These are phyloP conservation scores for Erodium trifolium DNA, from an alignment of 441 rosid species.

Conservation along the genomic window DNA sequence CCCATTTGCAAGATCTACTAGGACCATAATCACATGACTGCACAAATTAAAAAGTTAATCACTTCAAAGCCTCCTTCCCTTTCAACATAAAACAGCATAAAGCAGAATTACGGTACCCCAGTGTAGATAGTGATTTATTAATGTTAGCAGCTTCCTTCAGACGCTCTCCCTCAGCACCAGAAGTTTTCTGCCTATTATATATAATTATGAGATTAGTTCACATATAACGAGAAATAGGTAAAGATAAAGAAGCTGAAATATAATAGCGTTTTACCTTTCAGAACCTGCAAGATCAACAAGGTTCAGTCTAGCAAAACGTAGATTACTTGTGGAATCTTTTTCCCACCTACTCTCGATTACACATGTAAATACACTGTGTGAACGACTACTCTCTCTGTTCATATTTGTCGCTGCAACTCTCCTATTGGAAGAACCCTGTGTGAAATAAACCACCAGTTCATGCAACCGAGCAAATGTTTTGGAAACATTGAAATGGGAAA, in stretches of 20 bases:
- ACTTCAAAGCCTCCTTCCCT: conserved; percentile 1
- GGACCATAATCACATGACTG: conserved; percentile 98
- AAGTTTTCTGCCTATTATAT: conserved; percentile 75
- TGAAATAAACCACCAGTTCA: conserved; percentile 16
- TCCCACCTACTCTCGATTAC: conserved; percentile 97
- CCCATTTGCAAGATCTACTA: conserved; percentile 88
- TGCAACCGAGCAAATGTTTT: conserved; percentile 6
- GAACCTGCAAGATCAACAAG: conserved; percentile 98
- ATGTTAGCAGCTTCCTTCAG: conserved; percentile 93
- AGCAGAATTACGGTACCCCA: conserved; percentile 49
- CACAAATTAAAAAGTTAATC: conserved; percentile 21
- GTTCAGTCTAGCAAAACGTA: conserved; percentile 91
- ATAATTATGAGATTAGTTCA: conserved; percentile 14
- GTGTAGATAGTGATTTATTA: conserved; percentile 85
- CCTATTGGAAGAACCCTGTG: conserved; percentile 84
- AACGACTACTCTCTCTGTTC: conserved; percentile 97
- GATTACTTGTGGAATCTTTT: conserved; percentile 75
- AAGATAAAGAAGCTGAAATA: conserved; percentile 16
- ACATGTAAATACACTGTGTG: conserved; percentile 96
- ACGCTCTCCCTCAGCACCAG: conserved; percentile 98
- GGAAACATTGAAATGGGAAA: conserved; percentile 1
- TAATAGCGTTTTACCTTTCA: conserved; percentile 51
- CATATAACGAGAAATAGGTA: conserved; percentile 11
- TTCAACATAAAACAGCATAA: not conserved
- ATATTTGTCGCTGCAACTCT: conserved; percentile 96